A percentile compares a stretch with the other conserved stretches of the same genome.
These are phyloP conservation scores for Endothia cerciana DNA, from an alignment of 2,329 filamentous ascomycete species.

Conservation along the genomic window DNA sequence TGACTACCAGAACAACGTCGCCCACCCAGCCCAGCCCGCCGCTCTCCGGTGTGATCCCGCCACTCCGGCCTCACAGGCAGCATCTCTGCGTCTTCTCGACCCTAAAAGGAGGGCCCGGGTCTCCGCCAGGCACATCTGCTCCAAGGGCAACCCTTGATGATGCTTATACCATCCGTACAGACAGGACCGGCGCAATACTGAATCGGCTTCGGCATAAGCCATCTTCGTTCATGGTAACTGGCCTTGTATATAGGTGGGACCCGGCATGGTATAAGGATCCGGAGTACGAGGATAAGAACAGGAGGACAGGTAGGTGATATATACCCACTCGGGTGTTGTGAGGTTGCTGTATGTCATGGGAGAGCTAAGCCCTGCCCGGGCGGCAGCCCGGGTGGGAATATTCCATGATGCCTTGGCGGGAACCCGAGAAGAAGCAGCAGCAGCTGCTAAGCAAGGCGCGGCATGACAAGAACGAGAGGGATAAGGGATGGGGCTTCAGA, in stretches of 20 bases:
- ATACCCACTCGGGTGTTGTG: neutral
- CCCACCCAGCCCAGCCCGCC: too few relatives aligned
- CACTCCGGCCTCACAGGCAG: too few relatives aligned
- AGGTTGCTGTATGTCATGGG: conserved; percentile 2
- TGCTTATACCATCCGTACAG: too few relatives aligned
- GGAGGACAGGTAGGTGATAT: neutral
- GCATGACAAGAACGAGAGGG: neutral
- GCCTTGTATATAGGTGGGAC: neutral
- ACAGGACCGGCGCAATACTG: too few relatives aligned
- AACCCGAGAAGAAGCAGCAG: neutral
- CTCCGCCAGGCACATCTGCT: too few relatives aligned
- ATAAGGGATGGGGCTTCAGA: neutral
- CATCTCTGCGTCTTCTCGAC: too few relatives aligned
- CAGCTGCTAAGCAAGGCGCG: neutral
- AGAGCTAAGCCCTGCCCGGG: neutral
- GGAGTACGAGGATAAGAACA: neutral
- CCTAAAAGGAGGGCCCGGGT: too few relatives aligned
- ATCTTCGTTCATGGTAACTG: too few relatives aligned
- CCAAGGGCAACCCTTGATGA: too few relatives aligned
- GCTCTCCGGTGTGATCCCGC: too few relatives aligned
- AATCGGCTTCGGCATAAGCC: too few relatives aligned
- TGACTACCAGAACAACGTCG: too few relatives aligned
- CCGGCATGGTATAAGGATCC: neutral
- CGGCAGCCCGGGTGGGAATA: neutral
- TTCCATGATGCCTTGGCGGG: neutral